Conservation (phyloP, 2,329 filamentous ascomycete genomes). For the Clarireedia paspali region DNA sequence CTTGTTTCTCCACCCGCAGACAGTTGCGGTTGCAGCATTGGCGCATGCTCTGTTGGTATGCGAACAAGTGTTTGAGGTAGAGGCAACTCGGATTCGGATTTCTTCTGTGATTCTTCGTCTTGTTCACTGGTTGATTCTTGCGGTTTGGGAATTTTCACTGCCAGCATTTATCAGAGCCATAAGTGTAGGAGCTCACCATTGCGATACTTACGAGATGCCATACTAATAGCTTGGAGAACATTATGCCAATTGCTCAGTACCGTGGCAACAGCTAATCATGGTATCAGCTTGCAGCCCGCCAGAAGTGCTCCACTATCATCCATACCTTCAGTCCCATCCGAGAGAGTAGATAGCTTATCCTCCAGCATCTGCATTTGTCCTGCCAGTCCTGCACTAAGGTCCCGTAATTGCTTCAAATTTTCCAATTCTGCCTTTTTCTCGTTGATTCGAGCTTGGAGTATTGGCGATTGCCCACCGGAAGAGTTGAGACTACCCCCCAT, state of each 20-base stretch:
- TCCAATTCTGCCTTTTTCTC: slow-evolving; percentile 82
- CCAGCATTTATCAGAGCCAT: not conserved
- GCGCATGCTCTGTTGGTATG: slow-evolving; percentile 74
- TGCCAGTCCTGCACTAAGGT: slow-evolving; percentile 70
- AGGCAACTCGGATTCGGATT: slow-evolving; percentile 33
- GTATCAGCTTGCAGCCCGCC: slow-evolving; percentile 3
- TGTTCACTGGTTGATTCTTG: slow-evolving; percentile 36
- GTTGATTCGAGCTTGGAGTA: slow-evolving; percentile 66
- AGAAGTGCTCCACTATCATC: not conserved
- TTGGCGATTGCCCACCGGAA: slow-evolving; percentile 55
- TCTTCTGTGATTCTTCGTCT: slow-evolving; percentile 35
- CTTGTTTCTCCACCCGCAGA: slow-evolving; percentile 10
- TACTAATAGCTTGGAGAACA: slow-evolving; percentile 74
- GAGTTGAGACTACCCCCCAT: slow-evolving; percentile 39
- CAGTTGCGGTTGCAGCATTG: slow-evolving; percentile 40
- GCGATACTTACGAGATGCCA: slow-evolving; percentile 65
- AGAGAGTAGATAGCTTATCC: slow-evolving; percentile 68
- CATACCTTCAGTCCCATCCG: slow-evolving; percentile 72
- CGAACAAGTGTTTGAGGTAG: slow-evolving; percentile 77
- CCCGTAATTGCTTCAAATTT: slow-evolving; percentile 67
- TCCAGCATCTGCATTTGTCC: slow-evolving; percentile 77
- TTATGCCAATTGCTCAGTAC: slow-evolving; percentile 85
- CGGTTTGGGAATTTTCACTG: slow-evolving; percentile 64
- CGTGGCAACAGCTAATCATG: slow-evolving; percentile 62
- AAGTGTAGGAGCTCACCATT: not conserved